Conservation (phyloP, 2,329 filamentous ascomycete genomes). For the Catunica adiposa region DNA sequence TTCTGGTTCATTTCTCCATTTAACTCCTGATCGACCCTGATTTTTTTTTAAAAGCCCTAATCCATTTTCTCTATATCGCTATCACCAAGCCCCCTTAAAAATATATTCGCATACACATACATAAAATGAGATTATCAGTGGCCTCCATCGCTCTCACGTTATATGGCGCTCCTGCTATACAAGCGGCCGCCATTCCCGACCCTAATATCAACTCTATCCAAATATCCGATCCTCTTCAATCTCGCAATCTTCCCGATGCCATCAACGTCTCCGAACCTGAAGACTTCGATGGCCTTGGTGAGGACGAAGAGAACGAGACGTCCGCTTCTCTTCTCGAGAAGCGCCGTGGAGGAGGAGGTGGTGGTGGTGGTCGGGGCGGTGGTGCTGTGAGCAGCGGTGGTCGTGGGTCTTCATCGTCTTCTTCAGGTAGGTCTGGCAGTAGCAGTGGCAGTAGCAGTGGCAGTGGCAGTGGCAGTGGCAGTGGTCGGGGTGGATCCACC, state of each 20-base stretch:
- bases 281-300: neutral
- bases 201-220: neutral
- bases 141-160: neutral
- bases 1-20: too few relatives aligned
- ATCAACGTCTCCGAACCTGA: neutral
- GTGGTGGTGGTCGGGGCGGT: slow-evolving; percentile 31
- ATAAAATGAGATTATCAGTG: slow-evolving; percentile 2
- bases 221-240: neutral
- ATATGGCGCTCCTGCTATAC: slow-evolving; percentile 17
- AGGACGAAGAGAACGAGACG: neutral
- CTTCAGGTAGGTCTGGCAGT: slow-evolving; percentile 15
- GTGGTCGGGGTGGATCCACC: too few relatives aligned
- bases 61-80: neutral
- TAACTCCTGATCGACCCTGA: too few relatives aligned
- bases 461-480: neutral
- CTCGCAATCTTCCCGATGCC: neutral
- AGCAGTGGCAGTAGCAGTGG: slow-evolving; percentile 16
- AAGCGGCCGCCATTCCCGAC: slow-evolving; percentile 17
- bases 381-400: slow-evolving; percentile 20
- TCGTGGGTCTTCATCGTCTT: slow-evolving; percentile 16
- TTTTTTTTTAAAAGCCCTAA: neutral
- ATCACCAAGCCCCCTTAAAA: neutral
- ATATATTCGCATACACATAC: neutral
- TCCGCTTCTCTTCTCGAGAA: neutral
- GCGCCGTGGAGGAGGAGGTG: slow-evolving; percentile 41